Evolutionary conservation across 2,329 filamentous ascomycete species (phyloP), one percentile per base, ranked within the genome.

Genomic region (Penicillium sp.): DNA sequence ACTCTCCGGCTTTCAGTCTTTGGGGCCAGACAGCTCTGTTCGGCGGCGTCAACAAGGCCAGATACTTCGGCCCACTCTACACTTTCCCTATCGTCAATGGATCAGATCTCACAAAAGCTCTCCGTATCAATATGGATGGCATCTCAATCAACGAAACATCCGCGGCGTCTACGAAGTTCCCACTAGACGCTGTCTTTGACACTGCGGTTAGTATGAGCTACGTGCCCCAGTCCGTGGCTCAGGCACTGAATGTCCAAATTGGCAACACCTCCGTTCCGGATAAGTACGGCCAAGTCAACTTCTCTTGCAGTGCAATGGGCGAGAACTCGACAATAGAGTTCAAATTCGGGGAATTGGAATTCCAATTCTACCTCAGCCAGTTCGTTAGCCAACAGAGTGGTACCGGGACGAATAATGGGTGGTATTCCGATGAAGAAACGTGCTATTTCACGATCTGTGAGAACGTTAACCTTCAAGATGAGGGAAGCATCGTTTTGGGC

Each of bases 21-120:
- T 40, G 19, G 19, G 19, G 11, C 5, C 38, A 40, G 38, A 40
- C 38, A 13, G 19, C 19, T 34, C 57, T 61, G 10, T 57, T 60
- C 19, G 55, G 59, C 5, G 59, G 59, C 9, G 40, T 60, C 13
- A 55, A 60, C 27, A 58, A 45, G 23, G 51, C 55, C 27, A 53
- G 21, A n/a, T 58, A 58, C 36, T 21, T 44, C 1, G 44, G 45
- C n/a, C 4, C 38, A 11, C 49, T 60, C 8, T 36, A 60, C 27
- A 56, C 55, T 1, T 53, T 56, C 11, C 55, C 55, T 7, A 55
- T 58, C 1, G 49, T 60, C 8, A 47, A 55, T 5, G 11, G 19
- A 40, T 40, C 19, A 19, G 11, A 6, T 7, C 38, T 40, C 4
- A 3, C 38, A 13, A 40, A 40, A 23, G 38, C 38, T 40, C 3